Evolutionary conservation across 495 filamentous ascomycete species (phyloP).

Genomic region (Oleoguttula mirabilis): DNA sequence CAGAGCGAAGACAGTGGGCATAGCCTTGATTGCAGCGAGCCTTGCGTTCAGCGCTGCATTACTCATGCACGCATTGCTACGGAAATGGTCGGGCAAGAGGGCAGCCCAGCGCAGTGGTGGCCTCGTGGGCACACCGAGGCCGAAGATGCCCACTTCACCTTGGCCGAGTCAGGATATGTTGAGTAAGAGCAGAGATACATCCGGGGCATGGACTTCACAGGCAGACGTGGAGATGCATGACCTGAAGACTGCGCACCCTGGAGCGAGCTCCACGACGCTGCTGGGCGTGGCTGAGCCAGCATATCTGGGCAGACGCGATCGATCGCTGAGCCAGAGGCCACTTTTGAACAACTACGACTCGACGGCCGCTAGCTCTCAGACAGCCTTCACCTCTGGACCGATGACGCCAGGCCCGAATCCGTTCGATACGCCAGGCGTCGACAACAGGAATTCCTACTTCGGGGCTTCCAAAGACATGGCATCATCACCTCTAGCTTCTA

Average conservation of each 20-base stretch:
- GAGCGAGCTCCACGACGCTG: slow-evolving; percentile 1
- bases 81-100: slow-evolving; percentile 2
- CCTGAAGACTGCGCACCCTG: background rate
- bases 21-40: slow-evolving; percentile 18
- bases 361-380: slow-evolving; percentile 2
- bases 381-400: background rate
- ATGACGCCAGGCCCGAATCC: background rate
- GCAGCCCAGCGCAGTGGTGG: background rate
- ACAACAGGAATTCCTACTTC: too few relatives aligned
- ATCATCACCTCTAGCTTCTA: too few relatives aligned
- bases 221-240: slow-evolving; percentile 2
- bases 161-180: background rate
- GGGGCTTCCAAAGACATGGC: too few relatives aligned
- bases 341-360: slow-evolving; percentile 7
- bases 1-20: slow-evolving; percentile 12
- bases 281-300: background rate
- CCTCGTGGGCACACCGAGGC: background rate
- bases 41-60: slow-evolving; percentile 20
- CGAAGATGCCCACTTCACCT: background rate
- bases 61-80: slow-evolving; percentile 19
- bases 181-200: background rate
- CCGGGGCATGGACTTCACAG: slow-evolving; percentile 6
- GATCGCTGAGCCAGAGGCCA: background rate
- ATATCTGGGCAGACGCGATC: background rate
- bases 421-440: background rate